Evolutionary conservation across 441 rosid genomes (phyloP), one percentile per base, ranked within the genome.

Genomic region (Gossypium davidsonii): DNA sequence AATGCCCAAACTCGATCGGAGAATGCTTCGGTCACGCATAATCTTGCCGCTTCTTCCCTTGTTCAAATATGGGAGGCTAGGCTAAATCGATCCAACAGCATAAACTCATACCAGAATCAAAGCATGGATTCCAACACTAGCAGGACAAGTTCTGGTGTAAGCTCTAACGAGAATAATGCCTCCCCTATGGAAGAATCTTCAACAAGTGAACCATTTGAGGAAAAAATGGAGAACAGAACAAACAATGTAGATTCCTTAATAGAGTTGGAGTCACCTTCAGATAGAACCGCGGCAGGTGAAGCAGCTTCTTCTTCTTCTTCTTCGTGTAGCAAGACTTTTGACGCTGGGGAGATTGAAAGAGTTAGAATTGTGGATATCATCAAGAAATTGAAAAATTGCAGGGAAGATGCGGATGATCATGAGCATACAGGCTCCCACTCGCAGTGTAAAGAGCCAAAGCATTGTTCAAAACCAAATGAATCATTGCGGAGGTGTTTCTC

Each of bases 61-160:
- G 99, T 92, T 56, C 97, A 91, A 77, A 91, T 92, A 68, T 94
- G 99, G 99, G 99, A 94, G 76, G 93, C 96, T 6, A 88, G 97
- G 80, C 79, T 91, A n/a, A 80, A 82, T 51, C 79, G 70, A 51
- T 84, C 84, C 42, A 65, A 75, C 70, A 81, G 81, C 77, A 55
- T 72, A 49, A 80, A 76, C 23, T 51, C 59, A 1, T 77, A 34
- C 42, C 77, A 77, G 1, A 79, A 51, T 72, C 67, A 9, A 62
- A 62, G 64, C 3, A 62, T 8, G 48, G 67, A 7, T 61, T 3
- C 42, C 15, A 25, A 34, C 61, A 42, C 76, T 11, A 79, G 83
- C 79, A 83, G 85, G 79, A 81, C 80, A 21, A 83, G 81, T 67
- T 79, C 85, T 3, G 85, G 64, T 49, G 72, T 78, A 14, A 77